Base-by-base conservation (phyloP, 2,329 filamentous ascomycete genomes). In the Fusarium sublunatum region DNA sequence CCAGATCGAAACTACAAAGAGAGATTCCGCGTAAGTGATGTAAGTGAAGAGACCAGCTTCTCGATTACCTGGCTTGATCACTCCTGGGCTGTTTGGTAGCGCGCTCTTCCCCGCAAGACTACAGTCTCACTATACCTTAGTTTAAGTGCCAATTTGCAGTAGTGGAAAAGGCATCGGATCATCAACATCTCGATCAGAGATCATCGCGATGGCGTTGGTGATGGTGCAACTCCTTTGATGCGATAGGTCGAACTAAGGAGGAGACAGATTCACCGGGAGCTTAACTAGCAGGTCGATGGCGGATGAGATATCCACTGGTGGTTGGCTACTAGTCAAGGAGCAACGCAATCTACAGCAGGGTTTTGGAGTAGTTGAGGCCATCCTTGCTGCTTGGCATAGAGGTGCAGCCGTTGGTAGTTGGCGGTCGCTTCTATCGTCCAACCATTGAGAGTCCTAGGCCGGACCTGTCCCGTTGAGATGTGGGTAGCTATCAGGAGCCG, bases 241-340 rank as follows among this genome's bases (percentile, higher is more conserved):
- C 48, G 42, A 60, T 55, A 55, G 49, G 56, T 36, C 38, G 49
- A 22, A 19, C 19, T 15, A 34, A 45, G 28, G 36, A 55, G 38
- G 28, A 24, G 22, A 29, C 22, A 39, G 35, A 53, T 34, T 55
- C 42, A 38, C 42, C 15, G 32, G 57, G 35, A 61, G 42, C 48
- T 61, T 40, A 29, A 19, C 56, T 43, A 28, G 36, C 32, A 9
- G 32, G 49, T 55, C 55, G 55, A 60, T 60, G 32, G 25, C 41
- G 22, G n/a, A 54, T 41, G 41, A 24, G 26, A n/a, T 54, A 26
- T 41, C 28, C 10, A 31, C 15, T 29, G 54, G 35, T 48, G 36
- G 48, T 60, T 55, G 57, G 55, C 12, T 53, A 48, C 12, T 53
- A 29, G 6, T 24, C 24, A 39, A 26, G 15, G 12, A 24, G 32